Evolutionary conservation across 257 asterid species (phyloP), one percentile per base, ranked within the genome.

Genomic region (Ballota nigra): DNA sequence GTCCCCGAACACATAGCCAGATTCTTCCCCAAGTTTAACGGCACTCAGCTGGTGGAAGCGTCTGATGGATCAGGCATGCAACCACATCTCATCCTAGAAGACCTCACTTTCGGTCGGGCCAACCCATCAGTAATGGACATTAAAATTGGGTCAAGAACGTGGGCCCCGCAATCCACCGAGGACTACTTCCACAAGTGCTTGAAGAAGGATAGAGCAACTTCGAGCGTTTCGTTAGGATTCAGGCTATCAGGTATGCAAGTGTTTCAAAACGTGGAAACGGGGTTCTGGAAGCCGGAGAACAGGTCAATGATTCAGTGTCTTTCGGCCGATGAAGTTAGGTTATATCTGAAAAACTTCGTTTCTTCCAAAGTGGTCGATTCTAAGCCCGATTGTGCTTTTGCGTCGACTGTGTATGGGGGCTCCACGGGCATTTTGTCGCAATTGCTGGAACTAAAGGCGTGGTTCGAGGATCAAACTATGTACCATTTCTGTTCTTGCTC

Each of bases 111-210:
- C 4, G 80, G 74, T 62, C 82, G 80, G 20, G 60, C 26, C 7
- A 82, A 83, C 66, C 97, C 99, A 15, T 92, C 99, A 0, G 84
- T 95, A 34, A 77, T 95, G 86, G 99, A 95, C 76, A 69, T 95
- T 56, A 95, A 95, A 77, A 89, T 95, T 1, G 98, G 99, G 38
- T 80, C 97, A 15, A 87, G 97, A 75, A 95, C 98, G 10, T 95
- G 98, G 97, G 74, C 86, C 3, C 87, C 95, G 1, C 81, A 89
- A 76, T 80, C 88, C 47, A 67, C 92, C 0, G 93, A 84, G 79
- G 88, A 78, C 18, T 89, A 92, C 70, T 51, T 89, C 57, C 68
- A 71, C 0, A 95, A 88, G 73, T 89, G 97, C 68, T 76, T 88
- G 80, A 79, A 86, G 78, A 95, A 88, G 74, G 99, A 95, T 59